phyloP scores from a whole-genome alignment of 2,329 filamentous ascomycete species.

The Monosporascus sp. region DNA sequence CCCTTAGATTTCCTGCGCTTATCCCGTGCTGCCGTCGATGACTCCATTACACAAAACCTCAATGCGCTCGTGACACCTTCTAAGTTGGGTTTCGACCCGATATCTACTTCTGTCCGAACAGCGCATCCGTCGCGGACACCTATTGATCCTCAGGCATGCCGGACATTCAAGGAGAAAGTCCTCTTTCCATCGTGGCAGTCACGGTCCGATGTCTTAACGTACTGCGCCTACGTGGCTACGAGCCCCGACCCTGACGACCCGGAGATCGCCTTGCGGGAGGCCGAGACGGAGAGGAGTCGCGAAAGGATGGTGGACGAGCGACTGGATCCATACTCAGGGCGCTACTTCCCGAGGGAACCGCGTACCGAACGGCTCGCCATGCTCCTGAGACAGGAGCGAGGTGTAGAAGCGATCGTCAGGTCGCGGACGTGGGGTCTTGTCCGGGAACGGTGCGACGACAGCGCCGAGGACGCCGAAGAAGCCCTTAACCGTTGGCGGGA shows the following conservation, averaged over 20 bases:
- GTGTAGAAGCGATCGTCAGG: constrained; percentile 74
- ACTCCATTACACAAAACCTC: constrained; percentile 87
- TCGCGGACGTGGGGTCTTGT: constrained; percentile 77
- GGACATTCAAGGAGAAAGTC: constrained; percentile 66
- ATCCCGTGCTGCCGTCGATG: constrained; percentile 80
- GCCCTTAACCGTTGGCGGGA: constrained; percentile 25
- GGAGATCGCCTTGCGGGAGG: constrained; percentile 61
- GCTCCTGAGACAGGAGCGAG: constrained; percentile 67
- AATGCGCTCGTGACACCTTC: constrained; percentile 82
- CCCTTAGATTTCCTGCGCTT: constrained; percentile 78
- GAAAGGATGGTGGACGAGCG: constrained; percentile 79
- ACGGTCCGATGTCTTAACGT: constrained; percentile 76
- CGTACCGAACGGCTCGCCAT: constrained; percentile 74
- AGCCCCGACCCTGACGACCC: constrained; percentile 85
- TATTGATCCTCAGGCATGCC: constrained; percentile 60
- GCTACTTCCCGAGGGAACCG: constrained; percentile 75
- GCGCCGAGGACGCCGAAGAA: constrained; percentile 53
- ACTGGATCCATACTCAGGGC: constrained; percentile 81
- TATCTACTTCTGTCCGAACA: constrained; percentile 62
- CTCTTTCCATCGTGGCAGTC: constrained; percentile 86
- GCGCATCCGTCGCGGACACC: constrained; percentile 43
- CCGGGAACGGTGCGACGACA: constrained; percentile 64
- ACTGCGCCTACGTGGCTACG: constrained; percentile 83
- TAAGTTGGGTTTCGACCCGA: constrained; percentile 67
- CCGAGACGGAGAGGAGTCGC: constrained; percentile 63